Base-by-base conservation (phyloP, 2,329 filamentous ascomycete species). In the Apiospora saccharicola region DNA sequence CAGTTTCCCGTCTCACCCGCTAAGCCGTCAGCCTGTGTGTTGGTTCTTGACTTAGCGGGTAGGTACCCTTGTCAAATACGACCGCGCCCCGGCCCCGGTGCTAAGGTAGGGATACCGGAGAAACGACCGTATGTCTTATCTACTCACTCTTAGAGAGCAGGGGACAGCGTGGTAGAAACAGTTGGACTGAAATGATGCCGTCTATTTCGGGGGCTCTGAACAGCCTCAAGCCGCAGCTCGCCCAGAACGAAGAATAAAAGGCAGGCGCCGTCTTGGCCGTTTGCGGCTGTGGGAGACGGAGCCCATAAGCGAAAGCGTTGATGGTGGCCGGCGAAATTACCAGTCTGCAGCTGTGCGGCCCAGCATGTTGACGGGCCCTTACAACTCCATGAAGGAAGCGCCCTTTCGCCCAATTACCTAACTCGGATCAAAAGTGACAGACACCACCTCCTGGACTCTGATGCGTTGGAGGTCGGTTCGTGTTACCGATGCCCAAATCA, bases 401-500 rank as follows among this genome's bases (percentile, higher is more conserved):
- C 14, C 16, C 4, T 14, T 3, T 19, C 14, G 14, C 3, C 51
- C 51, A 57, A 57, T 34, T 12, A 34, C 12, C 51, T 34, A 34
- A 24, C 51, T 34, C 16, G 7, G 26, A 14, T 22, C 51, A 22
- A 19, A 46, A 46, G 16, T 16, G 14, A 34, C 51, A 7, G 51
- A 57, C 26, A 34, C 26, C 26, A 4, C 14, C 24, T 6, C 26
- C 51, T 14, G 24, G 30, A 6, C 16, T 53, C 24, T 16, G 51
- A 53, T 53, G 51, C 26, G 51, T 53, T 53, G 51, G 51, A 30
- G 30, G n/a, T 30, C 51, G 51, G 51, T 53, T 51, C n/a, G n/a
- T 53, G 51, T 24, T 53, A 7, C 51, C 51, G 51, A 30, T 30
- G 22, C 49, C 47, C 19, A 30, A n/a, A 30, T 30, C 24, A 30